Conservation (phyloP, 495 filamentous ascomycete species). For the Xylaria cubensis region DNA sequence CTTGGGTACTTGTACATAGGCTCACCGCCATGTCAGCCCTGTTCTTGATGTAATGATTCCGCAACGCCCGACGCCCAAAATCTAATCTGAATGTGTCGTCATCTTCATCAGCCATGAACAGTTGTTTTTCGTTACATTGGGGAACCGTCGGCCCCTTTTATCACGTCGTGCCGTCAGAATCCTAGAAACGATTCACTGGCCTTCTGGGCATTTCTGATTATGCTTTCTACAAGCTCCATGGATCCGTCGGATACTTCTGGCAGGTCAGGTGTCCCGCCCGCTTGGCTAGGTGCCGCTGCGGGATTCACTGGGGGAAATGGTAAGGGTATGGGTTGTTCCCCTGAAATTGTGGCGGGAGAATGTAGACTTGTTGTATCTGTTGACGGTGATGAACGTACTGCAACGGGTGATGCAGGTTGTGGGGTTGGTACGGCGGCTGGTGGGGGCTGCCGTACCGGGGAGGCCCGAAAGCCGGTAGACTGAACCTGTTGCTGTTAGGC, state of each 20-base stretch:
- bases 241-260: constrained; percentile 53
- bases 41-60: background rate
- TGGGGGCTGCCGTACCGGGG: constrained; percentile 26
- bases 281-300: constrained; percentile 22
- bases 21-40: background rate
- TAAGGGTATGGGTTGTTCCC: constrained; percentile 8
- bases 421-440: constrained; percentile 20
- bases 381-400: background rate
- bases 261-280: constrained; percentile 33
- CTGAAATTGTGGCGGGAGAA: constrained; percentile 13
- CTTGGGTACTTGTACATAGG: background rate
- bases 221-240: constrained; percentile 56
- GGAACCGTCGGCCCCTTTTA: background rate
- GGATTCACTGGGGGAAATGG: constrained; percentile 13
- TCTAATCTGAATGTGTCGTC: constrained; percentile 7
- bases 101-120: constrained; percentile 8
- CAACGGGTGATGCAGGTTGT: constrained; percentile 18
- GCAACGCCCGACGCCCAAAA: constrained; percentile 11
- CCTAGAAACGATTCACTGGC: constrained; percentile 33
- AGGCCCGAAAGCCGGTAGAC: constrained; percentile 26
- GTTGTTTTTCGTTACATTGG: background rate
- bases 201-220: constrained; percentile 47
- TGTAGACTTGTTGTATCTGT: constrained; percentile 7
- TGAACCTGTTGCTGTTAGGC: constrained; percentile 43
- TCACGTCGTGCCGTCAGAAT: background rate